phyloP scores from a whole-genome alignment of 2,329 filamentous ascomycete species.

The Nothomitra cinnamomea region DNA sequence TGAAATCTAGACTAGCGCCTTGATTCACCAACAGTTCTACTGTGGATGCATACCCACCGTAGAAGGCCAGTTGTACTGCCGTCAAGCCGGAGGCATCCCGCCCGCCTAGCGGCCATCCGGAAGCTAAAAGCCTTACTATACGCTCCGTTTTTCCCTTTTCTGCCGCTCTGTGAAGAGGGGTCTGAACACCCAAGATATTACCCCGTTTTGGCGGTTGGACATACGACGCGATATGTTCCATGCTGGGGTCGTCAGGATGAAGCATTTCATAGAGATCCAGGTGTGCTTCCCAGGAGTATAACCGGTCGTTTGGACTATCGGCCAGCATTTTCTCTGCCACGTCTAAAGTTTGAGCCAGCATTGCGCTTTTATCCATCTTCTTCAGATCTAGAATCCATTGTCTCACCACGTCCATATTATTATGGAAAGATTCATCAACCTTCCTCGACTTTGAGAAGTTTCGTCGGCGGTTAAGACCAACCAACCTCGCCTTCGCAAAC shows the following conservation, averaged over 20 bases:
- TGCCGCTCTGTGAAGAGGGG: background rate
- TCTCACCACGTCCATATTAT: background rate
- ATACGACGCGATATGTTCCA: background rate
- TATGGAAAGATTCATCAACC: background rate
- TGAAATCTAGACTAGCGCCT: too few relatives aligned
- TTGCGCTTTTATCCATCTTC: background rate
- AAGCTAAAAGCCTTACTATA: background rate
- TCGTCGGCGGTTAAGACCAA: background rate
- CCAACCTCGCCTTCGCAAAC: background rate
- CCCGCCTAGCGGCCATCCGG: background rate
- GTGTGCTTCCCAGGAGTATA: background rate
- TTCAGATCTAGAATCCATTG: background rate
- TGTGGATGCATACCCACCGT: background rate
- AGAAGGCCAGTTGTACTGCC: background rate
- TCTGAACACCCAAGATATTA: background rate
- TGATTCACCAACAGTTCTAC: background rate
- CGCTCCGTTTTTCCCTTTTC: background rate
- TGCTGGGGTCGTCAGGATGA: background rate
- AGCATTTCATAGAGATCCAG: background rate
- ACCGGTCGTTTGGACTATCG: background rate
- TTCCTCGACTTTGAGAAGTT: background rate
- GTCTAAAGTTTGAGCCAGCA: background rate
- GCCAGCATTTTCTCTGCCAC: background rate
- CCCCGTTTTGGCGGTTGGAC: background rate
- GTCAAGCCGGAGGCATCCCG: background rate